phyloP scores from a whole-genome alignment of 73 alveolate species.

The Paraurostyla sp. region DNA sequence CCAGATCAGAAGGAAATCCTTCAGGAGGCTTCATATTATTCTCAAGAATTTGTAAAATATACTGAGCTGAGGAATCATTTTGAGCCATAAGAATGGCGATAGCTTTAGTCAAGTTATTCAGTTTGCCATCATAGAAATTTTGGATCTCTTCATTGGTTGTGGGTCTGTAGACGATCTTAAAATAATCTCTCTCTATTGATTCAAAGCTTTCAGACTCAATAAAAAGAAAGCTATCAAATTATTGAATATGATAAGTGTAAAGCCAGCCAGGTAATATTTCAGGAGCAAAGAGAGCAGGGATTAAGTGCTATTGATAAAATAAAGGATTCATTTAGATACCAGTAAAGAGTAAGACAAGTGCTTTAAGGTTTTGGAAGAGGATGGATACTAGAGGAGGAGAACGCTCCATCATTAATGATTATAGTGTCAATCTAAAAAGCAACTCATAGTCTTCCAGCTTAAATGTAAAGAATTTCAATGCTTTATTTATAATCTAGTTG shows the following conservation, averaged over 20 bases:
- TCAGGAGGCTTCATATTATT: neutral
- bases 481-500: neutral
- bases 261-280: neutral
- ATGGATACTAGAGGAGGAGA: neutral
- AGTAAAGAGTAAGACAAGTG: neutral
- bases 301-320: no score
- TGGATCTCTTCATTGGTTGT: conserved; percentile 37
- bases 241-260: neutral
- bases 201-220: conserved; percentile 52
- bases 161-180: conserved; percentile 60
- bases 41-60: neutral
- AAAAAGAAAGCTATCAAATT: conserved; percentile 54
- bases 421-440: neutral
- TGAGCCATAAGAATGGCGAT: conserved; percentile 15
- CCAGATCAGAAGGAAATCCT: neutral
- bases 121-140: conserved; percentile 8
- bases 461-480: neutral
- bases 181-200: conserved; percentile 43
- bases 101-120: conserved; percentile 51
- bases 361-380: neutral
- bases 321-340: no score
- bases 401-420: conserved; percentile 55
- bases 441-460: neutral
- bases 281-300: no score
- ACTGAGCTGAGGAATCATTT: neutral